A percentile compares a stretch with the other conserved stretches of the same genome.
These are phyloP conservation scores for Paramecium pentaurelia DNA, from an alignment of 73 alveolate genomes.

Conservation along the genomic window DNA sequence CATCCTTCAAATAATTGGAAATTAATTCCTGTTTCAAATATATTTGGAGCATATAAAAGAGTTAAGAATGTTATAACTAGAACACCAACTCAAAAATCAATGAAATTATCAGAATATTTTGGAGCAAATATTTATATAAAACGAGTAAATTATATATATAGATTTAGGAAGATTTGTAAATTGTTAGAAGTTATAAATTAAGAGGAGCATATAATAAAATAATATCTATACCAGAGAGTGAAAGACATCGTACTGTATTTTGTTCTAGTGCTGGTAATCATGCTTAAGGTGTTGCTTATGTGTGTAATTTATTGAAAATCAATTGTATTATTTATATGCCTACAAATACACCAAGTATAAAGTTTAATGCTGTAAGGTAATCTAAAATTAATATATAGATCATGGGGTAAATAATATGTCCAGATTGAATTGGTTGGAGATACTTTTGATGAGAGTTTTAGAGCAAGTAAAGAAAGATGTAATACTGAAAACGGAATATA, in stretches of 20 bases:
- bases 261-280: constrained; percentile 75
- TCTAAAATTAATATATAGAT: background rate
- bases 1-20: background rate
- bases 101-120: background rate
- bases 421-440: constrained; percentile 61
- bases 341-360: constrained; percentile 63
- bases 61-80: background rate
- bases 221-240: constrained; percentile 19
- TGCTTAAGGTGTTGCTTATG: constrained; percentile 74
- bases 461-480: constrained; percentile 59
- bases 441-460: constrained; percentile 64
- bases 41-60: constrained; percentile 43
- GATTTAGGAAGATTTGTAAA: constrained; percentile 42
- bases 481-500: constrained; percentile 51
- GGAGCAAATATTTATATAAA: constrained; percentile 47
- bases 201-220: constrained; percentile 55
- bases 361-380: constrained; percentile 47
- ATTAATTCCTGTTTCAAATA: constrained; percentile 22
- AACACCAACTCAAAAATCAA: constrained; percentile 37
- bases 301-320: constrained; percentile 35
- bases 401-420: constrained; percentile 63
- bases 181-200: constrained; percentile 51
- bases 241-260: constrained; percentile 53
- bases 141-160: background rate
- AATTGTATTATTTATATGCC: constrained; percentile 67